Evolutionary conservation across 2,329 filamentous ascomycete species (phyloP).

Genomic region (Hypoxylon sp.): DNA sequence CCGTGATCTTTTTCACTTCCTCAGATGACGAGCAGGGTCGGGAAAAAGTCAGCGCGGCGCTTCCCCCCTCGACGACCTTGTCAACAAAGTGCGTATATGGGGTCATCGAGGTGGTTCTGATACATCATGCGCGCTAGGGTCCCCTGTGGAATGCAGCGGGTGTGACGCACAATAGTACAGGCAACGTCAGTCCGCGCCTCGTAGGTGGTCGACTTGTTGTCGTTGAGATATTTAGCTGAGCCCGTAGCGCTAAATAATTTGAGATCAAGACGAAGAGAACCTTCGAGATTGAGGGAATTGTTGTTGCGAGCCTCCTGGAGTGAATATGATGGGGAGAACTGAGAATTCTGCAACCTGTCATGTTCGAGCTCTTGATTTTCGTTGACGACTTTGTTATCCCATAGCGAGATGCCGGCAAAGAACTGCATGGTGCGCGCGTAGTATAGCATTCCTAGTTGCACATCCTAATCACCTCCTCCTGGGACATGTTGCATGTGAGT

Average conservation of each 20-base stretch:
- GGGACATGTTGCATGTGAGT: no score
- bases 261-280: background rate
- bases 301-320: background rate
- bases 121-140: background rate
- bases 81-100: background rate
- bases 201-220: background rate
- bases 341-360: background rate
- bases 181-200: background rate
- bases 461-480: no score
- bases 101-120: background rate
- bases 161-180: background rate
- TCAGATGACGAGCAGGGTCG: background rate
- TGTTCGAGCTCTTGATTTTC: background rate
- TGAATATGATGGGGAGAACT: background rate
- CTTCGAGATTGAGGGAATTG: background rate
- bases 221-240: background rate
- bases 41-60: background rate
- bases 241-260: background rate
- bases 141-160: background rate
- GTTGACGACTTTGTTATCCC: background rate
- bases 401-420: background rate
- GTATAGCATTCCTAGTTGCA: background rate
- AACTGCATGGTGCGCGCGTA: background rate
- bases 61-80: background rate
- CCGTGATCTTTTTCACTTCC: background rate